Conservation (phyloP, 768 basidiomycete genomes). For the Dioszegia crocea region DNA sequence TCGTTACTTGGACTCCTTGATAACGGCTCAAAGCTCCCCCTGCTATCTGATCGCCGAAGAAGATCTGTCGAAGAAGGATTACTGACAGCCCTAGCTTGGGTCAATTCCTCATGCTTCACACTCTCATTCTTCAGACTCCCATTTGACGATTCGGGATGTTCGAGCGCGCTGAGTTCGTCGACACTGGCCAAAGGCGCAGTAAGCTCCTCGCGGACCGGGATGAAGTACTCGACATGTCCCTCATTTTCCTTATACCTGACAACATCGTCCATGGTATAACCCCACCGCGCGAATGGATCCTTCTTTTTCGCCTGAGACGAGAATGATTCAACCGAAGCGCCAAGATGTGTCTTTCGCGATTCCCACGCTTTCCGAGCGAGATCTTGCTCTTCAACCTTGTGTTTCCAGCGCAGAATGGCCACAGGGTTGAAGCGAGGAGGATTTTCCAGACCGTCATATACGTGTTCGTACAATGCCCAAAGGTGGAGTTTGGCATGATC, state of each 20-base stretch:
- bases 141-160: background rate
- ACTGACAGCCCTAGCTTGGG: conserved; percentile 1
- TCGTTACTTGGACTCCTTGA: conserved; percentile 15
- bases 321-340: conserved; percentile 6
- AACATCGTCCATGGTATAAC: conserved; percentile 35
- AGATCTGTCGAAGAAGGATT: conserved; percentile 1
- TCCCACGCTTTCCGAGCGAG: conserved; percentile 29
- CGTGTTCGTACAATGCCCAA: conserved; percentile 32
- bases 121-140: background rate
- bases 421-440: conserved; percentile 37
- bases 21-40: conserved; percentile 10
- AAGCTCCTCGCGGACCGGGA: conserved; percentile 21
- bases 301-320: conserved; percentile 10
- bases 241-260: conserved; percentile 27
- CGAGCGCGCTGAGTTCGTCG: conserved; percentile 1
- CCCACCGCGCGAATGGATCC: conserved; percentile 15
- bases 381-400: conserved; percentile 26
- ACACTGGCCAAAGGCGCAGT: background rate
- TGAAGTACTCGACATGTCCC: conserved; percentile 41
- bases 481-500: conserved; percentile 29
- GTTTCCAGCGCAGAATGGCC: conserved; percentile 36
- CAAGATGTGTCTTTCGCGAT: conserved; percentile 8
- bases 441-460: conserved; percentile 38
- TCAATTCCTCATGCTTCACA: background rate
- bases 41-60: background rate